phyloP scores from a whole-genome alignment of 805 yeast species.

The Candida rishiriensis region DNA sequence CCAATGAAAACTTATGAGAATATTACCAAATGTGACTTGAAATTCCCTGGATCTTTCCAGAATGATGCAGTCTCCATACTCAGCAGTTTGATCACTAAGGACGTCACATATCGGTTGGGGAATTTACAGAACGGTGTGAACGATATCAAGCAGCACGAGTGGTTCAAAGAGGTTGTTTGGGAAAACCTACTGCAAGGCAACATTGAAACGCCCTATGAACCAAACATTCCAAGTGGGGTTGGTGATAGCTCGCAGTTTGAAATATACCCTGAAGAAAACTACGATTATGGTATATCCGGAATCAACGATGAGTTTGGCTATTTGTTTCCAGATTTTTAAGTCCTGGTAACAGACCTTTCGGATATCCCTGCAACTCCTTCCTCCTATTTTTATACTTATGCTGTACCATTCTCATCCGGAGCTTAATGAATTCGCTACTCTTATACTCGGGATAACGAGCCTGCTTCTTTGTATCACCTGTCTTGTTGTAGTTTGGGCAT shows the following conservation, averaged over 20 bases:
- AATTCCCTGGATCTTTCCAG: conserved; percentile 51
- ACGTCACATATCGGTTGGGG: conserved; percentile 52
- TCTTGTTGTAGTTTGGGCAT: too few relatives aligned
- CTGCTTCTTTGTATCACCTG: too few relatives aligned
- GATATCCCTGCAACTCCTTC: neutral
- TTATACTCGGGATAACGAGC: too few relatives aligned
- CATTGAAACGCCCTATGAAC: conserved; percentile 62
- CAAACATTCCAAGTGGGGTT: conserved; percentile 60
- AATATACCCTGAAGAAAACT: conserved; percentile 73
- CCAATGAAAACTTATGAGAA: conserved; percentile 64
- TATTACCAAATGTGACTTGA: conserved; percentile 50
- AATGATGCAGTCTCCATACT: conserved; percentile 51
- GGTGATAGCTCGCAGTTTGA: conserved; percentile 63
- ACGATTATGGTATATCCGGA: conserved; percentile 75
- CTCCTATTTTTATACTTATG: too few relatives aligned
- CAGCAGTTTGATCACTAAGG: conserved; percentile 49
- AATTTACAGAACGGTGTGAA: conserved; percentile 55
- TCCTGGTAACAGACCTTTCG: neutral
- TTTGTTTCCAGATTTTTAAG: conserved; percentile 28
- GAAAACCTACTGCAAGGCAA: conserved; percentile 51
- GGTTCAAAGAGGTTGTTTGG: conserved; percentile 63
- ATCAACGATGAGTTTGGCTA: conserved; percentile 33
- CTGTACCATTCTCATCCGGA: too few relatives aligned
- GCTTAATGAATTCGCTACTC: too few relatives aligned
- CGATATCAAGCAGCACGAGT: conserved; percentile 52